Base-by-base conservation (phyloP, 2,329 filamentous ascomycete genomes). In the Colletotrichum eleusines region DNA sequence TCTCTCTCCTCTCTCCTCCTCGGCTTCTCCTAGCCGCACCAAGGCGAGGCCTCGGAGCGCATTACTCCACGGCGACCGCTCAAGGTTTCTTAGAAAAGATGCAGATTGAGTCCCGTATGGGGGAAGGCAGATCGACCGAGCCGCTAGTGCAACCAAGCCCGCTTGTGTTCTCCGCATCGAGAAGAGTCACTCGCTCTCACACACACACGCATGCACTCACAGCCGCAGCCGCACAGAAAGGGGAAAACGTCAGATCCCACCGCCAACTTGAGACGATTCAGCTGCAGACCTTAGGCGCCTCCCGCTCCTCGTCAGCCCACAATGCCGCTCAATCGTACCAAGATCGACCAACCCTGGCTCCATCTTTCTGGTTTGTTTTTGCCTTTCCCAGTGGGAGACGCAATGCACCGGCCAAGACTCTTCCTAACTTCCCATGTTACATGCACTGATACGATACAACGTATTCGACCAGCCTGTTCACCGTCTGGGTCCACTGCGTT, bases 301-400 rank as follows among this genome's bases (percentile, higher is more conserved):
- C 69, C 64, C 69, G 69, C 64, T 60, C 61, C 64, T 63, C 55
- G 59, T 71, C 69, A 71, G 64, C 69, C 64, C 69, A 71, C 38
- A 69, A 69, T 63, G 69, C 69, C 53, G 64, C 69, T 54, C 23
- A 44, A 63, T 69, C 69, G 38, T 69, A 59, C 69, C 64, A 51
- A 59, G 23, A 44, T 63, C 64, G 69, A 59, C 64, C 51, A 69
- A 71, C 40, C 26, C 68, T 71, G 68, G 64, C 64, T 71, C 64
- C 68, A 71, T 68, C 51, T 57, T 62, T n/a, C 20, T 33, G 5
- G 16, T 16, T 12, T 20, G 4, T 35, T 54, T n/a, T 23, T 18
- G n/a, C 48, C 38, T 16, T 46, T 35, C 50, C 55, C 14, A 35
- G 55, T 18, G 55, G 18, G n/a, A 50, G 42, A 28, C 42, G 12